A percentile compares a stretch with the other conserved stretches of the same genome.
These are phyloP conservation scores for Trypanosoma mega DNA, from an alignment of 208 protist genomes.

Conservation along the genomic window DNA sequence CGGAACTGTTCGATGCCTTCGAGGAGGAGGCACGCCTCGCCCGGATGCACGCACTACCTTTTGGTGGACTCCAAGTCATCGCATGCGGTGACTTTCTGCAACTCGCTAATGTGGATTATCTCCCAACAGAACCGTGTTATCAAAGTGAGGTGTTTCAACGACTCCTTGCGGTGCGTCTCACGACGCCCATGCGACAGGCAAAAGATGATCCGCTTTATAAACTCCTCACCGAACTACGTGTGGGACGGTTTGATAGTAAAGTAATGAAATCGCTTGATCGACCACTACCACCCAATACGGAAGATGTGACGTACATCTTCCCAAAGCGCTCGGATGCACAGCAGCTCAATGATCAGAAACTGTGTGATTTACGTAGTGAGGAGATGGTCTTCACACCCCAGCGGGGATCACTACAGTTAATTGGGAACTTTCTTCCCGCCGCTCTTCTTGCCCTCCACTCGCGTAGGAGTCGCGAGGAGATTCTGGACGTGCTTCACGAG, in stretches of 20 bases:
- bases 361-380: conserved; percentile 53
- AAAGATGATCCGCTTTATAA: conserved; percentile 50
- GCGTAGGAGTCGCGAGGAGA: conserved; percentile 29
- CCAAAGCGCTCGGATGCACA: conserved; percentile 72
- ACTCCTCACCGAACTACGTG: conserved; percentile 59
- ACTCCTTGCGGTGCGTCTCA: conserved; percentile 56
- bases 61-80: conserved; percentile 92
- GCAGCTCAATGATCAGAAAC: conserved; percentile 69
- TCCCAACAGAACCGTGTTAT: conserved; percentile 49
- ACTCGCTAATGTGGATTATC: conserved; percentile 45
- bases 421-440: conserved; percentile 59
- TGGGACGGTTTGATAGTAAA: conserved; percentile 48
- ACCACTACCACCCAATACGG: conserved; percentile 39
- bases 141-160: conserved; percentile 50
- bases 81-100: conserved; percentile 93
- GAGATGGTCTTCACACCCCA: conserved; percentile 74
- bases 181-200: conserved; percentile 82
- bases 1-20: conserved; percentile 80
- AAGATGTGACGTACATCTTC: conserved; percentile 82
- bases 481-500: conserved; percentile 43
- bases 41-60: conserved; percentile 56
- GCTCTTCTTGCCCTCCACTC: conserved; percentile 45
- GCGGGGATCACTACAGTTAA: conserved; percentile 70
- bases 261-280: conserved; percentile 53
- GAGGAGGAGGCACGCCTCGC: conserved; percentile 79